These are phyloP conservation scores for Prunella vulgaris DNA, from an alignment of 257 asterid species.

Conservation along the genomic window DNA sequence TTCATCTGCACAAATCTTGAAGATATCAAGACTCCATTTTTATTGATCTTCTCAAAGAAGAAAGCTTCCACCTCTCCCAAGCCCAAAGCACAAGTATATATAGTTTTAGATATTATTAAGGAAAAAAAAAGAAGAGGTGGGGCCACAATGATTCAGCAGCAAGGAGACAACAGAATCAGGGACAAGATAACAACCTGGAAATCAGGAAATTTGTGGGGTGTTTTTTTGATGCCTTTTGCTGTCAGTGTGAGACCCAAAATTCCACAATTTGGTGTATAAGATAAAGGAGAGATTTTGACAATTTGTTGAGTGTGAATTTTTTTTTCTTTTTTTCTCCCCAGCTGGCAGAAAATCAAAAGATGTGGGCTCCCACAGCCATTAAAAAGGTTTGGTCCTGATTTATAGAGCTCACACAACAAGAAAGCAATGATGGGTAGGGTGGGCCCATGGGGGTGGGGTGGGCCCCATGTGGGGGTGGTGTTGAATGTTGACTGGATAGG, in stretches of 20 bases:
- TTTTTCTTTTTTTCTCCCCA: no score
- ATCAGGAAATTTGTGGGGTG: conserved; percentile 26
- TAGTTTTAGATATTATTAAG: background rate
- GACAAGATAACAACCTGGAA: conserved; percentile 18
- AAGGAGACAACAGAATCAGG: conserved; percentile 19
- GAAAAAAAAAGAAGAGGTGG: background rate
- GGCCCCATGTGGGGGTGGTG: background rate
- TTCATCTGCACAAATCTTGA: background rate
- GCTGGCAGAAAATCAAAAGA: conserved; percentile 9
- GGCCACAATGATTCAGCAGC: conserved; percentile 5
- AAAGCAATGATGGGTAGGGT: background rate
- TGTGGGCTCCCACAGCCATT: conserved; percentile 14
- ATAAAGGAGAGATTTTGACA: no score
- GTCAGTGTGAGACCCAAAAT: conserved; percentile 23
- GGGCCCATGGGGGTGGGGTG: background rate
- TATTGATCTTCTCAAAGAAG: background rate
- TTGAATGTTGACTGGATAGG: background rate
- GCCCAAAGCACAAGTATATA: background rate
- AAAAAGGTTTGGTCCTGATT: background rate
- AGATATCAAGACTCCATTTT: background rate
- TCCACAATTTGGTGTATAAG: conserved; percentile 25
- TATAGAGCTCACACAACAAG: background rate
- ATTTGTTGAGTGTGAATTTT: conserved; percentile 4
- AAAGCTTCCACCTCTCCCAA: background rate
- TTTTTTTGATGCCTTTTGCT: conserved; percentile 13